Evolutionary conservation across 2,329 filamentous ascomycete genomes (phyloP).

Genomic region (Hypoxylon sp.): DNA sequence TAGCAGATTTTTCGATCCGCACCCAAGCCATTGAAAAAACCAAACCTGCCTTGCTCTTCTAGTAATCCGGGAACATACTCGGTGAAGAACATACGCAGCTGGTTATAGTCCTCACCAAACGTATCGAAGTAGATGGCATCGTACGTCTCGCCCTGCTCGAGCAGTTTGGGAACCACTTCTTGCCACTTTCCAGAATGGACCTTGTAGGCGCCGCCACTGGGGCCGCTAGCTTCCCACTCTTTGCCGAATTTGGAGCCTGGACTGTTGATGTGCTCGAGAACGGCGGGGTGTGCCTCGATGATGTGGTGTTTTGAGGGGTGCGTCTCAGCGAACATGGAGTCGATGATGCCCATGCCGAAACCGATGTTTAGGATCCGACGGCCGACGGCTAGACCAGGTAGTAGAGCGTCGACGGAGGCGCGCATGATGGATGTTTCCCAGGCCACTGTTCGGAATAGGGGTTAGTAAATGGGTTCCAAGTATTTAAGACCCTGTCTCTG

Average conservation of each 20-base stretch:
- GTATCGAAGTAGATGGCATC: conserved; percentile 98
- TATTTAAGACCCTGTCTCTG: neutral
- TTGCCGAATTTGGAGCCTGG: conserved; percentile 67
- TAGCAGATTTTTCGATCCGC: conserved; percentile 94
- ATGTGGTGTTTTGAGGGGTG: conserved; percentile 82
- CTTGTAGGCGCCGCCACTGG: conserved; percentile 77
- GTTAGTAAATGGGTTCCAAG: neutral
- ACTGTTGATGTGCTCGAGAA: conserved; percentile 73
- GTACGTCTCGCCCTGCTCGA: conserved; percentile 78
- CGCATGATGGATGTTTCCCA: conserved; percentile 93
- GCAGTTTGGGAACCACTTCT: conserved; percentile 78
- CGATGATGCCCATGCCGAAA: conserved; percentile 92
- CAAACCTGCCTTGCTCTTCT: conserved; percentile 79
- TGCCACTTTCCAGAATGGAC: conserved; percentile 86
- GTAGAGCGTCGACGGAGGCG: conserved; percentile 77
- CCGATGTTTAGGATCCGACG: conserved; percentile 86
- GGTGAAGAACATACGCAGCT: conserved; percentile 87
- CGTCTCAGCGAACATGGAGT: conserved; percentile 79
- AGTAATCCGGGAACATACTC: conserved; percentile 88
- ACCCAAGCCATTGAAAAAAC: conserved; percentile 92
- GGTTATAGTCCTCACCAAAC: conserved; percentile 92
- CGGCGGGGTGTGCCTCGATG: conserved; percentile 85
- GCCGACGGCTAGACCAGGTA: conserved; percentile 61
- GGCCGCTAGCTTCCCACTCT: conserved; percentile 68
- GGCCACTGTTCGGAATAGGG: conserved; percentile 64